Evolutionary conservation across 495 filamentous ascomycete genomes (phyloP).

Genomic region (Aspergillus steynii): DNA sequence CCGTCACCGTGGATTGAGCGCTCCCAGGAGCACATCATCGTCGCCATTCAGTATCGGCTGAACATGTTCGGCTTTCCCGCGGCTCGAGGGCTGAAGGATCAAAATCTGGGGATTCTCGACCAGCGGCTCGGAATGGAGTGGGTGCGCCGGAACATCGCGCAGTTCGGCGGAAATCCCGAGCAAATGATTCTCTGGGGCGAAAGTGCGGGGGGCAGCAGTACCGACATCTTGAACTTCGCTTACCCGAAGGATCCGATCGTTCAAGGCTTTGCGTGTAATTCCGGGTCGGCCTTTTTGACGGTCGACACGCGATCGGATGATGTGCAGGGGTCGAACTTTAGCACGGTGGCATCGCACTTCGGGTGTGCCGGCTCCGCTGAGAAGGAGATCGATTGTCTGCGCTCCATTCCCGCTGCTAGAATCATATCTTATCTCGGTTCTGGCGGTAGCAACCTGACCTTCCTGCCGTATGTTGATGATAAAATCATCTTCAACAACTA

Average conservation of each 20-base stretch:
- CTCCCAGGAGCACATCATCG: slow-evolving; percentile 49
- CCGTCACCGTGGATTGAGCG: slow-evolving; percentile 34
- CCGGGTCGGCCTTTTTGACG: slow-evolving; percentile 28
- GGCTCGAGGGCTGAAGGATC: slow-evolving; percentile 22
- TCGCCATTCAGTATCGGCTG: slow-evolving; percentile 57
- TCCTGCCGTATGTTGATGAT: slow-evolving; percentile 16
- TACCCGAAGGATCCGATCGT: slow-evolving; percentile 37
- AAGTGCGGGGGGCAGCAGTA: slow-evolving; percentile 21
- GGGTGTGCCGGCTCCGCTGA: slow-evolving; percentile 39
- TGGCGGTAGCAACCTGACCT: slow-evolving; percentile 11
- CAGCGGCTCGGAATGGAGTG: slow-evolving; percentile 60
- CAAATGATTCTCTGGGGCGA: slow-evolving; percentile 47
- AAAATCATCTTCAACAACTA: slow-evolving; percentile 11
- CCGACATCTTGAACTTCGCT: slow-evolving; percentile 52
- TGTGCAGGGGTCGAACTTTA: slow-evolving; percentile 31
- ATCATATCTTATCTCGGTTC: slow-evolving; percentile 35
- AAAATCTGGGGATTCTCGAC: slow-evolving; percentile 58
- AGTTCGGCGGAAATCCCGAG: slow-evolving; percentile 60
- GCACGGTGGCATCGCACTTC: slow-evolving; percentile 39
- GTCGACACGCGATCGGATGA: slow-evolving; percentile 1
- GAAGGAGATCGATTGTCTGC: slow-evolving; percentile 47
- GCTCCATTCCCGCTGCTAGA: slow-evolving; percentile 27
- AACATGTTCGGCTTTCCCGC: slow-evolving; percentile 58
- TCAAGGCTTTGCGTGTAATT: slow-evolving; percentile 46
- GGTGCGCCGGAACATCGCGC: slow-evolving; percentile 47